A percentile compares a stretch with the other conserved stretches of the same genome.
Evolutionary conservation across 768 basidiomycete species (phyloP).

Genomic region (Mycena olivaceomarginata): DNA sequence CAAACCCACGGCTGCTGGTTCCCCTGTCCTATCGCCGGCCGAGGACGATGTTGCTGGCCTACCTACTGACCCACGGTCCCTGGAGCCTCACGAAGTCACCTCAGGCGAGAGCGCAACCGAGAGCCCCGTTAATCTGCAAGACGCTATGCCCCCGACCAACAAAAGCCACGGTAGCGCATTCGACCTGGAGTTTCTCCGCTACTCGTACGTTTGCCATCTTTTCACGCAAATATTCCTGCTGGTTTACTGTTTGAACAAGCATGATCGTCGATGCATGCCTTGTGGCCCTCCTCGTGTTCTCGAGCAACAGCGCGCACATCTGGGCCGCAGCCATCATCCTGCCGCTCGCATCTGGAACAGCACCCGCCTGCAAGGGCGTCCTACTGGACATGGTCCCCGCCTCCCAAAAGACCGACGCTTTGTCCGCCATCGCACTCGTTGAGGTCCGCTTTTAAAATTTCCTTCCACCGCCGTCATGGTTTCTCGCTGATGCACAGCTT

Average conservation of each 20-base stretch:
- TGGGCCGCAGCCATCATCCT: slow-evolving; percentile 33
- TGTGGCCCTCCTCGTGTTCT: slow-evolving; percentile 32
- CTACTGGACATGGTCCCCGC: slow-evolving; percentile 38
- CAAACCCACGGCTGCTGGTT: neutral
- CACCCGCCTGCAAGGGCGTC: slow-evolving; percentile 40
- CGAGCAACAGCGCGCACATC: slow-evolving; percentile 15
- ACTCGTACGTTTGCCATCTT: slow-evolving; percentile 29
- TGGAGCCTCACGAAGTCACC: neutral
- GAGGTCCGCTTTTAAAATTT: slow-evolving; percentile 22
- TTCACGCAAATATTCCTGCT: neutral
- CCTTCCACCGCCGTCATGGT: too few species aligned
- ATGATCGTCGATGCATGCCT: slow-evolving; percentile 35
- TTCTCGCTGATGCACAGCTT: neutral
- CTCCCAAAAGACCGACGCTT: slow-evolving; percentile 30
- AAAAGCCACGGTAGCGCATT: slow-evolving; percentile 20
- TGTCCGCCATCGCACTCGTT: slow-evolving; percentile 34
- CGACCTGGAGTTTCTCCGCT: slow-evolving; percentile 39
- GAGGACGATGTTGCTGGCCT: neutral
- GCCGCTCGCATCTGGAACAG: slow-evolving; percentile 37
- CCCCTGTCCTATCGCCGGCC: neutral
- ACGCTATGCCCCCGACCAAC: slow-evolving; percentile 4
- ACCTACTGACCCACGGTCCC: neutral
- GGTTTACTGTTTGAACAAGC: neutral
- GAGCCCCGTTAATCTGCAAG: neutral
- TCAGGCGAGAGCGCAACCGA: neutral